A percentile compares a stretch with the other conserved stretches of the same genome.
These are phyloP conservation scores for Kickxella alabastrina DNA, from an alignment of 192 early-diverging fungal genomes.

Conservation along the genomic window DNA sequence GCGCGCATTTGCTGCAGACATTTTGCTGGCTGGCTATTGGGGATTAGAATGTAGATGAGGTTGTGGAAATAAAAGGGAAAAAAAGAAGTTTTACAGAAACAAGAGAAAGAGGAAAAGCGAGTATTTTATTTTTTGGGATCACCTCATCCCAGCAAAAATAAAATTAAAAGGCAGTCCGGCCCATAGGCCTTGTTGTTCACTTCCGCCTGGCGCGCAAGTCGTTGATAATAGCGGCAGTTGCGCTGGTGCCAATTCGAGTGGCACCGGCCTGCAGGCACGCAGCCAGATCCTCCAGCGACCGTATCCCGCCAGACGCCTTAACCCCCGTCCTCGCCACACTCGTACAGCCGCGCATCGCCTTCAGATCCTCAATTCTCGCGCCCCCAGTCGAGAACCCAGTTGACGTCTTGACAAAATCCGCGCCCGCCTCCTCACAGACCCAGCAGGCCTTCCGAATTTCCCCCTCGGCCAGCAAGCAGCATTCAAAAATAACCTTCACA, in stretches of 20 bases:
- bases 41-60: neutral
- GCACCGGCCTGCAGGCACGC: slow-evolving; percentile 54
- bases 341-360: slow-evolving; percentile 53
- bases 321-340: slow-evolving; percentile 37
- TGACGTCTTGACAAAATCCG: slow-evolving; percentile 63
- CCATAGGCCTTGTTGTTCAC: neutral
- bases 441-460: slow-evolving; percentile 53
- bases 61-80: neutral
- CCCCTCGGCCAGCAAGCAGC: slow-evolving; percentile 53
- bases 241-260: slow-evolving; percentile 56
- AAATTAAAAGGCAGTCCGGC: neutral
- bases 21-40: neutral
- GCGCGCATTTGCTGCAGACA: slow-evolving; percentile 31
- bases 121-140: slow-evolving; percentile 2
- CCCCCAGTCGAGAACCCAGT: slow-evolving; percentile 58
- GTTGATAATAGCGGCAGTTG: slow-evolving; percentile 54
- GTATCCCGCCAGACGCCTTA: slow-evolving; percentile 61
- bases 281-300: slow-evolving; percentile 55
- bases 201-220: slow-evolving; percentile 27
- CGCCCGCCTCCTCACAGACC: slow-evolving; percentile 48
- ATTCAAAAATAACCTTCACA: slow-evolving; percentile 63
- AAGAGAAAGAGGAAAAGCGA: neutral
- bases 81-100: neutral
- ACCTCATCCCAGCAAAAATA: too few relatives aligned
- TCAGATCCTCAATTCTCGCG: slow-evolving; percentile 50